Conservation (phyloP, 139 green algal genomes). For the Bryopsis sp. region DNA sequence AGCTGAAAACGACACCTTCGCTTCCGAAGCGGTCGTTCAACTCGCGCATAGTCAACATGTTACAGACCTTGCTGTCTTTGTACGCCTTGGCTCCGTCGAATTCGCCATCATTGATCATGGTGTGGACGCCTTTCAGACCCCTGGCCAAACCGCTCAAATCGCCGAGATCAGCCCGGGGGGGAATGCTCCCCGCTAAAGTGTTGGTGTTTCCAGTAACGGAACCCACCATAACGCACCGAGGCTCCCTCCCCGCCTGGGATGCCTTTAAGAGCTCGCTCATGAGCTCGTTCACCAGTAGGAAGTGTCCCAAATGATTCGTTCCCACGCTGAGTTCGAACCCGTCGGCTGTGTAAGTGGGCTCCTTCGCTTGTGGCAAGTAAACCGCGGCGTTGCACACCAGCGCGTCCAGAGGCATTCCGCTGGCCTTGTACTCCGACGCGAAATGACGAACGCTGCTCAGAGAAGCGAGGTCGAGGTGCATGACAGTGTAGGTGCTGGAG, state of each 20-base stretch:
- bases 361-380: conserved; percentile 82
- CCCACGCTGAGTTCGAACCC: too few relatives aligned
- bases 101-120: conserved; percentile 81
- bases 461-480: conserved; percentile 74
- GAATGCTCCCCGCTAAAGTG: conserved; percentile 86
- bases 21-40: conserved; percentile 64
- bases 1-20: conserved; percentile 74
- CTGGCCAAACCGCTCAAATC: conserved; percentile 64
- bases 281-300: too few relatives aligned
- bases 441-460: conserved; percentile 76
- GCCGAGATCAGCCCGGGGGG: conserved; percentile 84
- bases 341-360: conserved; percentile 57
- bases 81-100: conserved; percentile 95
- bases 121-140: conserved; percentile 27
- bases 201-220: conserved; percentile 96
- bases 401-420: conserved; percentile 55
- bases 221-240: conserved; percentile 86
- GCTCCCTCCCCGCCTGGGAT: too few relatives aligned
- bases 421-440: conserved; percentile 54
- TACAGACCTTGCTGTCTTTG: conserved; percentile 95
- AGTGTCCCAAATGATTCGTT: too few relatives aligned
- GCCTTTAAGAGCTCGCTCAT: too few relatives aligned
- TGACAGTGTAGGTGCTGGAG: conserved; percentile 56
- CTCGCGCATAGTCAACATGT: conserved; percentile 94
- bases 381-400: conserved; percentile 90